These are phyloP conservation scores for Somion occarium DNA, from an alignment of 1,284 basidiomycete genomes.

Conservation along the genomic window DNA sequence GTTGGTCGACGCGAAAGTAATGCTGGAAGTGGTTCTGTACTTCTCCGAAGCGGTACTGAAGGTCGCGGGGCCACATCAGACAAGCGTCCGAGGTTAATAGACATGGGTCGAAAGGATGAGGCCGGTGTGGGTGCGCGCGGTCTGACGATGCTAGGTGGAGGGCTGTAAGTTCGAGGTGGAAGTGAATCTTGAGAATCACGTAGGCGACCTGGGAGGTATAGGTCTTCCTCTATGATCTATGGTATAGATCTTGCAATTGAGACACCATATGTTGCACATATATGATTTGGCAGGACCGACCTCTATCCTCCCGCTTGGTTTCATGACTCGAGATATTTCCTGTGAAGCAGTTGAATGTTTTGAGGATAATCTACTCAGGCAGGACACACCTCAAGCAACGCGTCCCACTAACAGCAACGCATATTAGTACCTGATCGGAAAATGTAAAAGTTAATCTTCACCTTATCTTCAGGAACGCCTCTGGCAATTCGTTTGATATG, in stretches of 20 bases:
- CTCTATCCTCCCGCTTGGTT: constrained; percentile 62
- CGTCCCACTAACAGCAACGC: constrained; percentile 47
- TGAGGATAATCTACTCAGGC: not conserved
- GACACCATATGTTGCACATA: constrained; percentile 1
- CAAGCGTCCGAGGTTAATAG: not conserved
- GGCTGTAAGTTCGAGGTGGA: constrained; percentile 6
- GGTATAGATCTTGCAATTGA: not conserved
- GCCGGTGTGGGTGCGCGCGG: constrained; percentile 6
- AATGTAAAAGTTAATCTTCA: constrained; percentile 21
- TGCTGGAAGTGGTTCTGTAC: constrained; percentile 3
- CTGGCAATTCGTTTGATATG: constrained; percentile 64
- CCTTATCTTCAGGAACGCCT: constrained; percentile 70
- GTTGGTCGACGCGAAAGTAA: constrained; percentile 4
- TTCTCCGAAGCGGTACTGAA: not conserved
- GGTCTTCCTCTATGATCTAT: constrained; percentile 65
- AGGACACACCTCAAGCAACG: constrained; percentile 42
- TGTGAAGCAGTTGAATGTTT: constrained; percentile 14
- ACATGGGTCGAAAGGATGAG: not conserved
- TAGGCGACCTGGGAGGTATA: constrained; percentile 58
- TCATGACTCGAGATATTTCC: constrained; percentile 64
- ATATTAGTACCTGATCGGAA: constrained; percentile 9
- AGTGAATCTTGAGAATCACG: not conserved
- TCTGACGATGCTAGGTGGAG: not conserved
- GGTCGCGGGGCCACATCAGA: not conserved
- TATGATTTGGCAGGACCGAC: constrained; percentile 27